Evolutionary conservation across 208 protist genomes (phyloP).

Genomic region (Acanthamoeba lenticulata): DNA sequence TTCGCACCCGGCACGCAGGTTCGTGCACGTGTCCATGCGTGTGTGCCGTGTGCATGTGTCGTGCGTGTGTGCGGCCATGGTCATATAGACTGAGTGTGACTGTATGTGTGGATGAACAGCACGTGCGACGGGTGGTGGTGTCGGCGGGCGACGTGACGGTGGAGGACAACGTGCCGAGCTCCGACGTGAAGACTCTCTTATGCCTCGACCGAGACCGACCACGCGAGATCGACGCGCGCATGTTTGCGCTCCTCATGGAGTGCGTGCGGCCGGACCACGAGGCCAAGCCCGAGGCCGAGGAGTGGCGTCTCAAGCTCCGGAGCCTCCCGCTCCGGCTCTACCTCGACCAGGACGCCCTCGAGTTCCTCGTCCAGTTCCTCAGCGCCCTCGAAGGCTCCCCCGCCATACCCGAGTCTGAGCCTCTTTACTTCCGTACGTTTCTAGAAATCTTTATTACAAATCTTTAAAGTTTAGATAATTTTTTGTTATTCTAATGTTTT

Average conservation of each 20-base stretch:
- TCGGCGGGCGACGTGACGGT: conserved; percentile 45
- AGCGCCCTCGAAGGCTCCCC: conserved; percentile 43
- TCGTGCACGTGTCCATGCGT: background rate
- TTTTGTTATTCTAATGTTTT: background rate
- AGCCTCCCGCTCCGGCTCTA: conserved; percentile 53
- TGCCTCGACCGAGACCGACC: conserved; percentile 55
- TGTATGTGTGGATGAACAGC: background rate
- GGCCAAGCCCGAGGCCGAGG: conserved; percentile 33
- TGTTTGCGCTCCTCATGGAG: conserved; percentile 60
- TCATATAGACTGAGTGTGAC: background rate
- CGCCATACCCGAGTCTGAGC: conserved; percentile 35
- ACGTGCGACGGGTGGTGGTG: conserved; percentile 30
- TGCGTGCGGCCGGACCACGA: conserved; percentile 47
- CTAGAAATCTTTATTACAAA: background rate
- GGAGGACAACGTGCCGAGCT: conserved; percentile 46
- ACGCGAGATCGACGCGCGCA: background rate
- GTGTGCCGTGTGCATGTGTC: no score
- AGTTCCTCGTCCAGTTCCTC: conserved; percentile 57
- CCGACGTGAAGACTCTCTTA: conserved; percentile 26
- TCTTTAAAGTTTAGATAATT: background rate
- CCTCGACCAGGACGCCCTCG: conserved; percentile 67
- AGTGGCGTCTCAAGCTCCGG: conserved; percentile 42
- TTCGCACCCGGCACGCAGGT: background rate
- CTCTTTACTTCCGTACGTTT: conserved; percentile 59
- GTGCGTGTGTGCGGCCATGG: no score